Evolutionary conservation across 1,284 basidiomycete species (phyloP).

Genomic region (Pholiota adiposa): DNA sequence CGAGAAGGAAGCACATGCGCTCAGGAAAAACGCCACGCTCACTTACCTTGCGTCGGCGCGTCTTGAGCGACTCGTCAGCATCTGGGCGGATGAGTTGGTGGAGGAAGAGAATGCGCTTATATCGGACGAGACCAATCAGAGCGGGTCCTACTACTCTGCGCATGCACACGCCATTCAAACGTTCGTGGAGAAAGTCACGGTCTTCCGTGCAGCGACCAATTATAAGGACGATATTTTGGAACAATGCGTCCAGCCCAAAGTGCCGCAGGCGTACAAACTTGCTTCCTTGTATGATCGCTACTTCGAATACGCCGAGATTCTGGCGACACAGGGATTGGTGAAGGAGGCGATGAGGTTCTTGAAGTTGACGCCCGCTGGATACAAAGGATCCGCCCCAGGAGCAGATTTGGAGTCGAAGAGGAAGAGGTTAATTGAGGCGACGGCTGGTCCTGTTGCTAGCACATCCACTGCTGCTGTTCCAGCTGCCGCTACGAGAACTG

Average conservation of each 20-base stretch:
- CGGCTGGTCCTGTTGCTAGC: constrained; percentile 34
- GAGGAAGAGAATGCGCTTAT: constrained; percentile 79
- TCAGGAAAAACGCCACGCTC: constrained; percentile 89
- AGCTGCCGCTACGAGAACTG: constrained; percentile 14
- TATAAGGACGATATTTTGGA: constrained; percentile 86
- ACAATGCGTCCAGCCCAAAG: constrained; percentile 41
- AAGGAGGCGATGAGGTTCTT: constrained; percentile 85
- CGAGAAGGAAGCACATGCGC: constrained; percentile 43
- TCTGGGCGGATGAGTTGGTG: constrained; percentile 91
- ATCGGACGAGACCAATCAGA: constrained; percentile 46
- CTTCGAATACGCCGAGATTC: constrained; percentile 93
- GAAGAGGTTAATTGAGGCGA: constrained; percentile 62
- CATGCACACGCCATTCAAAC: constrained; percentile 91
- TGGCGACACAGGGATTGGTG: constrained; percentile 89
- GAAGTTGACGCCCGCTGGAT: constrained; percentile 81
- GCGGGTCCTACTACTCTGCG: constrained; percentile 76
- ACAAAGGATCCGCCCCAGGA: constrained; percentile 61
- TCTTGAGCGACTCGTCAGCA: constrained; percentile 87
- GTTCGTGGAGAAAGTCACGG: constrained; percentile 96
- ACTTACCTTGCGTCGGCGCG: constrained; percentile 92
- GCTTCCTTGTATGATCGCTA: constrained; percentile 90
- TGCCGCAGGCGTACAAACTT: constrained; percentile 81
- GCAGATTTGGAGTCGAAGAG: constrained; percentile 67
- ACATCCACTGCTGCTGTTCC: constrained; percentile 21
- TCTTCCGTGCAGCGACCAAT: constrained; percentile 89